A percentile compares a stretch with the other conserved stretches of the same genome.
Evolutionary conservation across 257 asterid species (phyloP).

Genomic region (Parsonsia alboflavescens): DNA sequence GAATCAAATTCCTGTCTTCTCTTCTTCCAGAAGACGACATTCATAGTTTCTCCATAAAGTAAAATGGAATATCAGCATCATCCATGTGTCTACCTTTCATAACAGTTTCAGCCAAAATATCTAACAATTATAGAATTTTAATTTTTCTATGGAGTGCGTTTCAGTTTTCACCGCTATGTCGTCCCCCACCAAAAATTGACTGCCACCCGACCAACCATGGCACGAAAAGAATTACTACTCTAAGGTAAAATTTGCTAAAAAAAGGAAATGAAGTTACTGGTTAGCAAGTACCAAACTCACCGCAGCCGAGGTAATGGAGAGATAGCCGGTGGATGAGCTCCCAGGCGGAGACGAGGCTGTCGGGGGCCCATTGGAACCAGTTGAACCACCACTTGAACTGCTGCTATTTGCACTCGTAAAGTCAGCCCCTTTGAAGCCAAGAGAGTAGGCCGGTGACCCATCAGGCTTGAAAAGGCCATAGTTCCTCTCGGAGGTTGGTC

Average conservation of each 20-base stretch:
- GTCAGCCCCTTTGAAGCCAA: conserved; percentile 42
- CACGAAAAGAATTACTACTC: too few relatives aligned
- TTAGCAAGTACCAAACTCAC: conserved; percentile 32
- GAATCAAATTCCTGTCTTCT: neutral
- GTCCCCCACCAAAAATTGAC: too few relatives aligned
- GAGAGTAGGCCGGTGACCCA: conserved; percentile 56
- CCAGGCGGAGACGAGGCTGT: conserved; percentile 25
- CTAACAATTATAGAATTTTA: too few relatives aligned
- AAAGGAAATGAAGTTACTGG: neutral
- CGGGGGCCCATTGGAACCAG: neutral
- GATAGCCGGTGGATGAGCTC: conserved; percentile 32
- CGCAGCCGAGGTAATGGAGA: conserved; percentile 55
- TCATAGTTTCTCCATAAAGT: neutral
- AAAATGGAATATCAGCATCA: neutral
- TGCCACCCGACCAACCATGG: neutral
- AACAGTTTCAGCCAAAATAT: neutral
- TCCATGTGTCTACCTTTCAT: neutral
- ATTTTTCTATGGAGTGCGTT: neutral
- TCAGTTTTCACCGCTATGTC: neutral
- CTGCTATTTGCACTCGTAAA: conserved; percentile 2
- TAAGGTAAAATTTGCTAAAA: neutral
- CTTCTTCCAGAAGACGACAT: neutral
- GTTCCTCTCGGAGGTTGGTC: conserved; percentile 83
- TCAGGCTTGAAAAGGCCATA: conserved; percentile 85
- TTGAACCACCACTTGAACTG: neutral